Evolutionary conservation across 2,329 filamentous ascomycete species (phyloP).

Genomic region (Paracoccidioides lutzii): DNA sequence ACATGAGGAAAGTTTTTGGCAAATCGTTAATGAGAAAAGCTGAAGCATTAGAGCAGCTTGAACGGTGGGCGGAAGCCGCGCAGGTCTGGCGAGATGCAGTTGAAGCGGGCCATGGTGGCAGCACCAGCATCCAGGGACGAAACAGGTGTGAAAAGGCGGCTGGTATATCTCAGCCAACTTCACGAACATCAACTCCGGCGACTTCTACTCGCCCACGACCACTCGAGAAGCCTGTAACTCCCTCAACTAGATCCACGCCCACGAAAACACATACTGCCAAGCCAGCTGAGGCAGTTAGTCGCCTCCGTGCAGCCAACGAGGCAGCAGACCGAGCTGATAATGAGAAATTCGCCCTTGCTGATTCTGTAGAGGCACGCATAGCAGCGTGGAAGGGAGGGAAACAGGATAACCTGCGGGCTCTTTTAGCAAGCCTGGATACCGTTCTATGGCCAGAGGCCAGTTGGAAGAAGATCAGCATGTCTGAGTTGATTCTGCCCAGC

Average conservation of each 20-base stretch:
- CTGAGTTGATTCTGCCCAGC: conserved; percentile 79
- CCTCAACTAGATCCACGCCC: conserved; percentile 29
- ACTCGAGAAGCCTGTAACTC: conserved; percentile 15
- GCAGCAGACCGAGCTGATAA: conserved; percentile 79
- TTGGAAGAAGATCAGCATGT: conserved; percentile 94
- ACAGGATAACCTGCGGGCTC: conserved; percentile 76
- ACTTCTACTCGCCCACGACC: conserved; percentile 18
- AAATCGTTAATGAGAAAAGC: conserved; percentile 92
- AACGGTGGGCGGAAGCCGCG: conserved; percentile 79
- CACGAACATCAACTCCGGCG: conserved; percentile 30
- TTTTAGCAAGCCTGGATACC: conserved; percentile 72
- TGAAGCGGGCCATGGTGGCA: conserved; percentile 72
- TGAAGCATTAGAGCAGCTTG: conserved; percentile 88
- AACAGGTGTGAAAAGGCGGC: conserved; percentile 83
- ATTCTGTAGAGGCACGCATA: conserved; percentile 71
- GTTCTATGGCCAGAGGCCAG: conserved; percentile 86
- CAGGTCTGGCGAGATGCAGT: conserved; percentile 71
- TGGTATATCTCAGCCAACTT: conserved; percentile 47
- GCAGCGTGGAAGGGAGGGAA: conserved; percentile 80
- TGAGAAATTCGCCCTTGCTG: conserved; percentile 79
- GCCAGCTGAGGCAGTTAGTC: conserved; percentile 64
- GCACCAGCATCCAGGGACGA: conserved; percentile 69
- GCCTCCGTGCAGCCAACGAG: conserved; percentile 69
- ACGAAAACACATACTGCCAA: conserved; percentile 28
- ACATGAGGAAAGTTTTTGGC: conserved; percentile 86